phyloP scores from a whole-genome alignment of 495 filamentous ascomycete species.

The Penicillium cinerascens region DNA sequence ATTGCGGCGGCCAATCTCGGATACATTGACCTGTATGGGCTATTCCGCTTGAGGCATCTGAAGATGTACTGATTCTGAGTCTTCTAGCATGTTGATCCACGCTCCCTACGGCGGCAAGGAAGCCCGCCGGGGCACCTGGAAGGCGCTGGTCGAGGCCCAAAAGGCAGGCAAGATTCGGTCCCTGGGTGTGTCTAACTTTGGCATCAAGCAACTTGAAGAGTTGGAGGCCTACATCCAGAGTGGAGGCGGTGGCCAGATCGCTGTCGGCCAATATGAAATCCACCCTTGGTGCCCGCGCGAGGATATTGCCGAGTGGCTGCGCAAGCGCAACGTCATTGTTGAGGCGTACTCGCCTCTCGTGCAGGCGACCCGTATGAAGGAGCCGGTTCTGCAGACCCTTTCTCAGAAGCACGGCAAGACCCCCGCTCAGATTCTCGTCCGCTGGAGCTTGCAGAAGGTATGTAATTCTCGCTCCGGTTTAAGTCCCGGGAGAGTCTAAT shows the following conservation, averaged over 20 bases:
- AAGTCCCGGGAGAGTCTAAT: slow-evolving; percentile 37
- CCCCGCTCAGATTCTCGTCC: slow-evolving; percentile 72
- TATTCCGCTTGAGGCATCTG: background rate
- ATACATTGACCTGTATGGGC: slow-evolving; percentile 53
- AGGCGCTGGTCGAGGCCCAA: slow-evolving; percentile 53
- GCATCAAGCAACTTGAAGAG: slow-evolving; percentile 53
- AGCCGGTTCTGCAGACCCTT: slow-evolving; percentile 56
- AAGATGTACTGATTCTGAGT: background rate
- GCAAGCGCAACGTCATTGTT: slow-evolving; percentile 62
- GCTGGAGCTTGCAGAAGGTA: slow-evolving; percentile 86
- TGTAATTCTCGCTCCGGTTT: background rate
- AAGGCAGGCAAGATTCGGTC: slow-evolving; percentile 50
- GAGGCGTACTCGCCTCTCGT: slow-evolving; percentile 82
- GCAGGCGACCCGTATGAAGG: slow-evolving; percentile 61
- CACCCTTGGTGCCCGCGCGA: slow-evolving; percentile 82
- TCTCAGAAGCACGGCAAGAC: slow-evolving; percentile 69
- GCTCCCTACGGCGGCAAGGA: slow-evolving; percentile 53
- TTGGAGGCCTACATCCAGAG: slow-evolving; percentile 71
- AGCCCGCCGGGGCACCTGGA: slow-evolving; percentile 50
- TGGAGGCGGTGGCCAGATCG: slow-evolving; percentile 70
- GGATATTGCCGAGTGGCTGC: slow-evolving; percentile 75
- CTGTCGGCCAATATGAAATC: slow-evolving; percentile 83
- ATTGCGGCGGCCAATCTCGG: slow-evolving; percentile 44
- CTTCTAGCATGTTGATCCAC: slow-evolving; percentile 48
- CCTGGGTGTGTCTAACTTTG: slow-evolving; percentile 56